These are phyloP conservation scores for Trypanosoma rangeli DNA, from an alignment of 208 protist species.

Conservation along the genomic window DNA sequence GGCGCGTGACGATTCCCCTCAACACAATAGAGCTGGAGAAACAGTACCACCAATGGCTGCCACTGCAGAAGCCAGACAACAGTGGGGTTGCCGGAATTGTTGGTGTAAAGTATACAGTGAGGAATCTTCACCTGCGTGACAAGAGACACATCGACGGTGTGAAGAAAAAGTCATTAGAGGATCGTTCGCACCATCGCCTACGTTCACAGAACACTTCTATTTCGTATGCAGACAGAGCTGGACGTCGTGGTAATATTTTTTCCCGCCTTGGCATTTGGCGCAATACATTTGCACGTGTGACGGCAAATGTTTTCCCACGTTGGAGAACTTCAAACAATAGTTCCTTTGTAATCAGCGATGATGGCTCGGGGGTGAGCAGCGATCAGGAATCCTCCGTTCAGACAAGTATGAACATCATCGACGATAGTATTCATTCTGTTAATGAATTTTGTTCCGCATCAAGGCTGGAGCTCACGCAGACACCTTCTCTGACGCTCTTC, in stretches of 20 bases:
- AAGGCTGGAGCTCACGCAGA: background rate
- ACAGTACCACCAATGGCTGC: slow-evolving; percentile 74
- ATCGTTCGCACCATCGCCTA: background rate
- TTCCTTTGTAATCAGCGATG: slow-evolving; percentile 1
- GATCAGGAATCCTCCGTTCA: slow-evolving; percentile 3
- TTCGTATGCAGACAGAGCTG: background rate
- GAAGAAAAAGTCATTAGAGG: background rate
- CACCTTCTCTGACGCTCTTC: background rate
- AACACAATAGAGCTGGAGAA: slow-evolving; percentile 33
- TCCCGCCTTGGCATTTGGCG: slow-evolving; percentile 7
- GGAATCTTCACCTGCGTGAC: slow-evolving; percentile 65
- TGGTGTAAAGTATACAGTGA: slow-evolving; percentile 76
- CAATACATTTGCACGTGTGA: slow-evolving; percentile 14
- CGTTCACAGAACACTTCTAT: background rate
- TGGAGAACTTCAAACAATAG: background rate
- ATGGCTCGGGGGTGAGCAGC: background rate
- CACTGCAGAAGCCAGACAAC: slow-evolving; percentile 32
- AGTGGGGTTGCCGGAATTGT: slow-evolving; percentile 43
- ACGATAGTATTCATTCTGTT: slow-evolving; percentile 47
- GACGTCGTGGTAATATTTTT: background rate
- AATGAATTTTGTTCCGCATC: slow-evolving; percentile 54
- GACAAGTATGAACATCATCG: slow-evolving; percentile 60
- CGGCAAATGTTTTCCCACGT: slow-evolving; percentile 1
- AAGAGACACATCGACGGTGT: background rate
- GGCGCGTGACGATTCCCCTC: slow-evolving; percentile 59